These are phyloP conservation scores for Pseudonectria buxi DNA, from an alignment of 2,329 filamentous ascomycete species.

Conservation along the genomic window DNA sequence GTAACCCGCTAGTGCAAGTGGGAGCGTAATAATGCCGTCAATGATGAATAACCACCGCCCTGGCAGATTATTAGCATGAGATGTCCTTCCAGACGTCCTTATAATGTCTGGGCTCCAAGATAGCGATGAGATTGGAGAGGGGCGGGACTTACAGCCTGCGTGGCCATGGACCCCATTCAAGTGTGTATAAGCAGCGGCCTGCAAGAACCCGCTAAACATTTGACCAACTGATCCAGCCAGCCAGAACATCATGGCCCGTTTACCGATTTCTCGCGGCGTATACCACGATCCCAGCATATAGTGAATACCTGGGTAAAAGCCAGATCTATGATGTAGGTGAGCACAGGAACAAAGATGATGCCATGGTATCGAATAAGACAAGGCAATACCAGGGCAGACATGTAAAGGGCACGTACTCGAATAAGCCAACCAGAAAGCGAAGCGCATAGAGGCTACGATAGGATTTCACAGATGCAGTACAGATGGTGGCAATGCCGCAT, in stretches of 20 bases:
- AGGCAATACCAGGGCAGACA: too few relatives aligned
- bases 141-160: slow-evolving; percentile 10
- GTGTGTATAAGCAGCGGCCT: slow-evolving; percentile 12
- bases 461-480: slow-evolving; percentile 7
- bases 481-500: slow-evolving; percentile 12
- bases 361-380: too few relatives aligned
- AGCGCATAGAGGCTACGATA: slow-evolving; percentile 9
- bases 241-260: slow-evolving; percentile 15
- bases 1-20: slow-evolving; percentile 8
- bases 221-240: slow-evolving; percentile 9
- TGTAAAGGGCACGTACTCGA: slow-evolving; percentile 11
- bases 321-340: slow-evolving; percentile 4
- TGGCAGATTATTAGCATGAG: slow-evolving; percentile 1
- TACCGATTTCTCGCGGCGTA: slow-evolving; percentile 14
- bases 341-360: too few relatives aligned
- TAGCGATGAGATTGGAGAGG: too few relatives aligned
- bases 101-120: too few relatives aligned
- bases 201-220: slow-evolving; percentile 12
- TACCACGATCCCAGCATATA: slow-evolving; percentile 19
- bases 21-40: slow-evolving; percentile 12
- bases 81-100: not conserved
- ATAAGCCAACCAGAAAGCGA: slow-evolving; percentile 11
- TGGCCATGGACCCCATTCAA: slow-evolving; percentile 9
- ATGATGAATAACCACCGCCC: slow-evolving; percentile 15
- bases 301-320: slow-evolving; percentile 12